A percentile compares a stretch with the other conserved stretches of the same genome.
Conservation (phyloP, 2,329 filamentous ascomycete species). For the Tolypocladium ophioglossoides region DNA sequence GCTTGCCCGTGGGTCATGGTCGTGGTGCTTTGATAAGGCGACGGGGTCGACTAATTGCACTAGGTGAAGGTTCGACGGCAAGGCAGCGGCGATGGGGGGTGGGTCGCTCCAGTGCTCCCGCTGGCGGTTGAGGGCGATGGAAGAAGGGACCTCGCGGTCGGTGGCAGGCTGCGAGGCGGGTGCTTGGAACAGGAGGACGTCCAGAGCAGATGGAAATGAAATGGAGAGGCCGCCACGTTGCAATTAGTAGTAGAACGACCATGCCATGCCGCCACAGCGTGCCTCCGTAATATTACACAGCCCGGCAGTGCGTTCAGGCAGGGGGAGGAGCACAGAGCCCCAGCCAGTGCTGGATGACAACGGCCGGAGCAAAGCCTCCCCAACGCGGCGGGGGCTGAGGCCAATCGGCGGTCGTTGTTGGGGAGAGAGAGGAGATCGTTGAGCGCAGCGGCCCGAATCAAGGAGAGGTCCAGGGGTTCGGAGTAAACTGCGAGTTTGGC, state of each 20-base stretch:
- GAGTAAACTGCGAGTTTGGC: background rate
- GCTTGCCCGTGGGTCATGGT: conserved; percentile 6
- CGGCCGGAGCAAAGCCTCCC: background rate
- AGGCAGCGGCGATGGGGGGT: background rate
- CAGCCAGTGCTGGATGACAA: background rate
- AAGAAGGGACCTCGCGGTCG: no score
- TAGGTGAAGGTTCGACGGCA: background rate
- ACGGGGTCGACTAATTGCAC: background rate
- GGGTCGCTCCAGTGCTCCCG: background rate
- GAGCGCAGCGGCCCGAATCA: background rate
- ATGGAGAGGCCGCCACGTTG: background rate
- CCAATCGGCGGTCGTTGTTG: background rate
- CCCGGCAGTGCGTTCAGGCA: no score
- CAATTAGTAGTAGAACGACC: no score
- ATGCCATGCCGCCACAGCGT: no score
- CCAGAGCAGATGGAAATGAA: background rate
- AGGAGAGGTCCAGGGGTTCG: background rate
- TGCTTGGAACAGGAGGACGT: background rate
- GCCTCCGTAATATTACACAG: no score
- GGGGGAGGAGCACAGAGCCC: background rate
- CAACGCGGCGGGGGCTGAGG: background rate
- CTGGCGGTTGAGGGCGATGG: background rate
- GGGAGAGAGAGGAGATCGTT: background rate
- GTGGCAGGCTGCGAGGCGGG: background rate
- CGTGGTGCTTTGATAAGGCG: background rate